phyloP scores from a whole-genome alignment of 805 yeast genomes.

The Candida sphagnicola region DNA sequence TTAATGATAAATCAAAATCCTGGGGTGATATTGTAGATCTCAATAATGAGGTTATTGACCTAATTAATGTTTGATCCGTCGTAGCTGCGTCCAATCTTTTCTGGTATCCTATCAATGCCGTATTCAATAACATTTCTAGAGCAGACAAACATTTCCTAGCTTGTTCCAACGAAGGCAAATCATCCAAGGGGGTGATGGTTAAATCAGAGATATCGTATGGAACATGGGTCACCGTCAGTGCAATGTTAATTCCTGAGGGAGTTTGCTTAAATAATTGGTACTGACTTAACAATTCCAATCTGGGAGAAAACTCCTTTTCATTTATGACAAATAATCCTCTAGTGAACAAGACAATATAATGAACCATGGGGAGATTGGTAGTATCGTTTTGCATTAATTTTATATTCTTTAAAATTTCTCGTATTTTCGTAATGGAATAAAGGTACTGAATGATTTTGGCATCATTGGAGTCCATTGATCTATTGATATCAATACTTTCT shows the following conservation, averaged over 20 bases:
- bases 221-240: slow-evolving; percentile 31
- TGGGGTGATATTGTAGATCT: slow-evolving; percentile 1
- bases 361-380: slow-evolving; percentile 25
- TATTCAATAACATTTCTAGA: slow-evolving; percentile 22
- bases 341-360: slow-evolving; percentile 29
- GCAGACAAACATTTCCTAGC: slow-evolving; percentile 25
- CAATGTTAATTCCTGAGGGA: slow-evolving; percentile 17
- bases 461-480: slow-evolving; percentile 44
- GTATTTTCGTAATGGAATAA: slow-evolving; percentile 48
- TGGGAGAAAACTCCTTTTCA: slow-evolving; percentile 26
- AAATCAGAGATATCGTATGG: slow-evolving; percentile 39
- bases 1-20: slow-evolving; percentile 24
- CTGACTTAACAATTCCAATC: slow-evolving; percentile 24
- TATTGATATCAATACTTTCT: background rate
- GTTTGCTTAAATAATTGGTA: slow-evolving; percentile 23
- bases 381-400: slow-evolving; percentile 7
- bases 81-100: slow-evolving; percentile 17
- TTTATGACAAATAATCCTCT: slow-evolving; percentile 35
- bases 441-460: slow-evolving; percentile 57
- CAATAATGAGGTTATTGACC: slow-evolving; percentile 1
- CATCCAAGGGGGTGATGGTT: slow-evolving; percentile 25
- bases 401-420: slow-evolving; percentile 31
- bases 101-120: slow-evolving; percentile 34
- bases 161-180: slow-evolving; percentile 21
- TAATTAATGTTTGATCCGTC: slow-evolving; percentile 2